Evolutionary conservation across 1,139 yeast species (phyloP).

Genomic region (Schwanniomyces etchellsii): DNA sequence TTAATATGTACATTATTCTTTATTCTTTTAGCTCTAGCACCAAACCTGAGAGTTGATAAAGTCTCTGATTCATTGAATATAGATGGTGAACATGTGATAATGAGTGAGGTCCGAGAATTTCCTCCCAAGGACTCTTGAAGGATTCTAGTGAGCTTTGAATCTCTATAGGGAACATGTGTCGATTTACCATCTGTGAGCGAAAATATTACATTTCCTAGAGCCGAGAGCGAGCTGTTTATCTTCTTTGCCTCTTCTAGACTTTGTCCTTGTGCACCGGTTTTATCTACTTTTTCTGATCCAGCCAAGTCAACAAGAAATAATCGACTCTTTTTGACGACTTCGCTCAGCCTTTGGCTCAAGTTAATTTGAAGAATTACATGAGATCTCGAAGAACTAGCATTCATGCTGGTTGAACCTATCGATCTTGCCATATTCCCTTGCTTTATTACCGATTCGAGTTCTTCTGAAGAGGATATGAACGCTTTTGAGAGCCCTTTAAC

Average conservation of each 20-base stretch:
- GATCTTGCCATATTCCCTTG: slow-evolving; percentile 55
- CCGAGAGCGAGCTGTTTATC: slow-evolving; percentile 71
- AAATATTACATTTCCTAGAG: slow-evolving; percentile 78
- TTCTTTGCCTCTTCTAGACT: slow-evolving; percentile 80
- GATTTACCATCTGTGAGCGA: slow-evolving; percentile 67
- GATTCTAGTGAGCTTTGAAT: slow-evolving; percentile 77
- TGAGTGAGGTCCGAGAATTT: slow-evolving; percentile 73
- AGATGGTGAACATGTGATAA: slow-evolving; percentile 75
- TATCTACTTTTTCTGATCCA: slow-evolving; percentile 83
- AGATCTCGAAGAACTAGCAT: slow-evolving; percentile 71
- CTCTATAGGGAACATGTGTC: slow-evolving; percentile 72
- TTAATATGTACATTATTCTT: slow-evolving; percentile 66
- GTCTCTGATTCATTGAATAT: slow-evolving; percentile 61
- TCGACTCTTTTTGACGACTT: slow-evolving; percentile 58
- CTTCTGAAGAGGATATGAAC: slow-evolving; percentile 54
- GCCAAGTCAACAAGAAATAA: slow-evolving; percentile 82
- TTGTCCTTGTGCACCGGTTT: slow-evolving; percentile 74
- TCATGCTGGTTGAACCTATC: slow-evolving; percentile 65
- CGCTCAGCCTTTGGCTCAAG: slow-evolving; percentile 57
- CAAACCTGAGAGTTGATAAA: slow-evolving; percentile 72
- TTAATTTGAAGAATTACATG: slow-evolving; percentile 75
- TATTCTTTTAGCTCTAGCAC: slow-evolving; percentile 70
- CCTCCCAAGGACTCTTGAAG: slow-evolving; percentile 86
- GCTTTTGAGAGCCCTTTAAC: slow-evolving; percentile 64
- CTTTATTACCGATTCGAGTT: slow-evolving; percentile 50